Percentiles rank a stretch among this genome's conserved stretches.
Evolutionary conservation across 306 rosid genomes (phyloP).

Genomic region (Amphicarpaea edgeworthii): DNA sequence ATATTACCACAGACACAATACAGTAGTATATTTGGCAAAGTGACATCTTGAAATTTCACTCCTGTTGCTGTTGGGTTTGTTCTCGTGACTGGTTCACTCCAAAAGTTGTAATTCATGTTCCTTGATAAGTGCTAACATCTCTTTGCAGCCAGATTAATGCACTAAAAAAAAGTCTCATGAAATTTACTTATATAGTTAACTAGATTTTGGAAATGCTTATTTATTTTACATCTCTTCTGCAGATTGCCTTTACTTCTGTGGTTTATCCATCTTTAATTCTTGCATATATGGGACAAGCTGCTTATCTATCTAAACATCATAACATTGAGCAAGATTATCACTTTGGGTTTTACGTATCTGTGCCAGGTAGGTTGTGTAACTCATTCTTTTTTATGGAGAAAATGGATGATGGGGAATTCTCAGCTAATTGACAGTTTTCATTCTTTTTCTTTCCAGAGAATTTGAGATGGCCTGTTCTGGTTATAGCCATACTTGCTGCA

Average conservation of each 20-base stretch:
- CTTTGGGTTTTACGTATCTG: conserved; percentile 91
- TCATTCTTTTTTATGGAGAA: conserved; percentile 39
- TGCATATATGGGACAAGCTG: conserved; percentile 99
- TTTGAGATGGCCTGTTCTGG: conserved; percentile 89
- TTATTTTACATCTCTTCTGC: conserved; percentile 52
- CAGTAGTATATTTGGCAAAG: not conserved
- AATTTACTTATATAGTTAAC: not conserved
- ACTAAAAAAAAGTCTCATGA: conserved; percentile 11
- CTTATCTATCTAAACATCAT: conserved; percentile 81
- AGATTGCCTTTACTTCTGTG: conserved; percentile 95
- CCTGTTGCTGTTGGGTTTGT: conserved; percentile 30
- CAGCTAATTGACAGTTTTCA: conserved; percentile 44
- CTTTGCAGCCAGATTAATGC: not conserved
- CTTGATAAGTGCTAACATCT: conserved; percentile 12
- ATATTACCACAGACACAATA: conserved; percentile 10
- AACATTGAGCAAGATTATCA: conserved; percentile 15
- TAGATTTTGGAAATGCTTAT: conserved; percentile 25
- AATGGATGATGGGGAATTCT: conserved; percentile 39
- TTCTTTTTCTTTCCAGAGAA: conserved; percentile 61
- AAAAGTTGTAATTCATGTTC: conserved; percentile 23
- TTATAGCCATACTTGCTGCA: conserved; percentile 92
- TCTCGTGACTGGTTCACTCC: not conserved
- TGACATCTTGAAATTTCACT: conserved; percentile 4
- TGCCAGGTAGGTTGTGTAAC: conserved; percentile 71
- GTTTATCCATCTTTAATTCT: conserved; percentile 92